phyloP scores from a whole-genome alignment of 2,329 filamentous ascomycete species.

The Thermochaetoides dissita region DNA sequence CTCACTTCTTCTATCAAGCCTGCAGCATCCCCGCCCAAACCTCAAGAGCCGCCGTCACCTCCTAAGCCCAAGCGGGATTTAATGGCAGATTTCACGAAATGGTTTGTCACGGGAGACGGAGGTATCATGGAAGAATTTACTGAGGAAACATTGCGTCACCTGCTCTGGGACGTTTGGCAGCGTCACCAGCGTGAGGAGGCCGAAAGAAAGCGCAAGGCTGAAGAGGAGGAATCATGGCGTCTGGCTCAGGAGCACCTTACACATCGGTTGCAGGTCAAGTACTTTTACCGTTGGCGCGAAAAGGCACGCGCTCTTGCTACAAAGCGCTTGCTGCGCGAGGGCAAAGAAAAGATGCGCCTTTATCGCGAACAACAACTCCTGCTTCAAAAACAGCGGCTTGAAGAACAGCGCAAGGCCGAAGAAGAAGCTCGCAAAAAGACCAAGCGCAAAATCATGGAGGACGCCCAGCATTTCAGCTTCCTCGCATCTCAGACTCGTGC shows the following conservation, averaged over 20 bases:
- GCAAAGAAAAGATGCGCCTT: conserved; percentile 34
- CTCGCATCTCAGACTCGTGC: conserved; percentile 12
- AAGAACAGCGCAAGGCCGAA: conserved; percentile 21
- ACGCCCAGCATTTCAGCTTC: conserved; percentile 17
- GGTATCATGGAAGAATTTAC: conserved; percentile 40
- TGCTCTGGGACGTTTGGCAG: conserved; percentile 29
- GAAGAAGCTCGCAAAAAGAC: conserved; percentile 8
- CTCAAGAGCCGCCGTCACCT: conserved; percentile 7
- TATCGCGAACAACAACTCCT: conserved; percentile 27
- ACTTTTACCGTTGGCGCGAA: conserved; percentile 42
- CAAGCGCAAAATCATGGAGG: conserved; percentile 22
- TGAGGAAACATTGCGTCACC: conserved; percentile 29
- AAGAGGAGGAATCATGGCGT: conserved; percentile 32
- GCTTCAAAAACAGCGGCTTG: conserved; percentile 6
- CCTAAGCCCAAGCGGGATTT: conserved; percentile 22
- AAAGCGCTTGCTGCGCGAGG: conserved; percentile 35
- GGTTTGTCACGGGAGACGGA: conserved; percentile 40
- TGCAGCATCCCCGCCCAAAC: not conserved
- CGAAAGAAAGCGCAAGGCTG: conserved; percentile 30
- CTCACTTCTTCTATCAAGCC: not conserved
- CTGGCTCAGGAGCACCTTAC: conserved; percentile 34
- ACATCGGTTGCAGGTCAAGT: conserved; percentile 38
- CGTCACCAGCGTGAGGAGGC: conserved; percentile 27
- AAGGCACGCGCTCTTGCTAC: conserved; percentile 34
- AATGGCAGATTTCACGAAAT: conserved; percentile 36